A percentile compares a stretch with the other conserved stretches of the same genome.
phyloP scores from a whole-genome alignment of 1,284 basidiomycete species.

The Ganoderma multipileum region DNA sequence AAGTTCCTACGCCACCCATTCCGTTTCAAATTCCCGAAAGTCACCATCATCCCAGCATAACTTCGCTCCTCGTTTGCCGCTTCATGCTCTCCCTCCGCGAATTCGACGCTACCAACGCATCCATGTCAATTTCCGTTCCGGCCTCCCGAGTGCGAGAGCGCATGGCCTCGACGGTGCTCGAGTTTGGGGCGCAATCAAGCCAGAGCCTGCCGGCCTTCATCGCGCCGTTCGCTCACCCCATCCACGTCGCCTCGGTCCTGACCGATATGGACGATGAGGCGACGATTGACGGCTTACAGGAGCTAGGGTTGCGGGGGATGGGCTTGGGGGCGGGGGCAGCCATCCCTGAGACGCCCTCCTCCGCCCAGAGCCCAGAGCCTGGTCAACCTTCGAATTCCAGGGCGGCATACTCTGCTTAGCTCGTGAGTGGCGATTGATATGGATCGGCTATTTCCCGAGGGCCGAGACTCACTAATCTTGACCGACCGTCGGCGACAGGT shows the following conservation, averaged over 20 bases:
- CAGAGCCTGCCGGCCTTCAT: neutral
- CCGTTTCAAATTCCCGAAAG: neutral
- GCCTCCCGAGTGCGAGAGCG: neutral
- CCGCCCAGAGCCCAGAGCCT: too few species aligned
- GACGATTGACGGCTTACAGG: too few species aligned
- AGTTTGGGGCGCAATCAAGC: neutral
- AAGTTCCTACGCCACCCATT: neutral
- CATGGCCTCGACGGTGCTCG: neutral
- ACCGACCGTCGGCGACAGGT: too few species aligned
- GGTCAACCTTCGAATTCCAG: too few species aligned
- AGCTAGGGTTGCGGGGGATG: too few species aligned
- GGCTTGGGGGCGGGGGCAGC: too few species aligned
- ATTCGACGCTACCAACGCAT: neutral
- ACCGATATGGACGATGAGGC: neutral
- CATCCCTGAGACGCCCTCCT: too few species aligned
- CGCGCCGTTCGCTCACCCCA: neutral
- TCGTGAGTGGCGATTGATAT: too few species aligned
- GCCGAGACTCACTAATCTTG: too few species aligned
- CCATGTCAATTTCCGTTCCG: too few species aligned
- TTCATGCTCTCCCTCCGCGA: neutral
- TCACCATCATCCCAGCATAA: neutral
- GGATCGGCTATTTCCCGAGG: too few species aligned
- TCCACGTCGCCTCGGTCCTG: neutral
- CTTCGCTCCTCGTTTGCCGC: neutral
- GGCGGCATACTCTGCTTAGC: too few species aligned